Percentiles rank a stretch among this genome's conserved stretches.
Conservation (phyloP, 177 flowering plant genomes). For the Vitis hybrid region DNA sequence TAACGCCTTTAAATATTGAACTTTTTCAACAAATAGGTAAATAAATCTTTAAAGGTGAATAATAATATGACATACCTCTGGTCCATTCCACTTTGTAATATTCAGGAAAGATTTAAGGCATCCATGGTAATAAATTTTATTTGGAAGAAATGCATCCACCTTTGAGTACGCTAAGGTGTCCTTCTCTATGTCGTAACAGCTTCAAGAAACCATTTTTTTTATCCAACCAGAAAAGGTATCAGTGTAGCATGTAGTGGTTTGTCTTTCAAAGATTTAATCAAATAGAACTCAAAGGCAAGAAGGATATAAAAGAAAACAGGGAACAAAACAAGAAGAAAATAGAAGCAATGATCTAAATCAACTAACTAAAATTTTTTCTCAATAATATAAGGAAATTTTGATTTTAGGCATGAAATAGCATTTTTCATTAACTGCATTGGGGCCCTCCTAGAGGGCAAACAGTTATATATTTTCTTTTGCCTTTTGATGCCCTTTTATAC, state of each 20-base stretch:
- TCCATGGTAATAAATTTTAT: constrained; percentile 90
- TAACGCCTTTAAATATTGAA: too few relatives aligned
- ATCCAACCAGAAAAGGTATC: not conserved
- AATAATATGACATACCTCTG: constrained; percentile 60
- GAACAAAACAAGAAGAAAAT: not conserved
- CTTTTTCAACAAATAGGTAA: not conserved
- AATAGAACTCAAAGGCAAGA: not conserved
- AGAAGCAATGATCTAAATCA: not conserved
- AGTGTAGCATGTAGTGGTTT: not conserved
- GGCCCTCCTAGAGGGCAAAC: too few relatives aligned
- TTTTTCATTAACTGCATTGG: too few relatives aligned
- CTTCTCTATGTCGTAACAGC: constrained; percentile 82
- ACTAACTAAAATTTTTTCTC: too few relatives aligned
- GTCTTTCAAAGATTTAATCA: not conserved
- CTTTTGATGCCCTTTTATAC: too few relatives aligned
- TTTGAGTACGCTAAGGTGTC: constrained; percentile 85
- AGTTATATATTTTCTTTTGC: too few relatives aligned
- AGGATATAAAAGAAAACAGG: not conserved
- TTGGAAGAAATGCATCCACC: constrained; percentile 80
- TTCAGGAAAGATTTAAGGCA: constrained; percentile 88
- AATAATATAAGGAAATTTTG: too few relatives aligned
- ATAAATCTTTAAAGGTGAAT: not conserved
- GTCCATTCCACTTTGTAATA: constrained; percentile 96
- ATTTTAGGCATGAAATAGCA: too few relatives aligned
- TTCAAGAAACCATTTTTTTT: constrained; percentile 19